Percentiles rank a stretch among this genome's conserved stretches.
Conservation (phyloP, 129 eudicot species). For the Solidago caesia region DNA sequence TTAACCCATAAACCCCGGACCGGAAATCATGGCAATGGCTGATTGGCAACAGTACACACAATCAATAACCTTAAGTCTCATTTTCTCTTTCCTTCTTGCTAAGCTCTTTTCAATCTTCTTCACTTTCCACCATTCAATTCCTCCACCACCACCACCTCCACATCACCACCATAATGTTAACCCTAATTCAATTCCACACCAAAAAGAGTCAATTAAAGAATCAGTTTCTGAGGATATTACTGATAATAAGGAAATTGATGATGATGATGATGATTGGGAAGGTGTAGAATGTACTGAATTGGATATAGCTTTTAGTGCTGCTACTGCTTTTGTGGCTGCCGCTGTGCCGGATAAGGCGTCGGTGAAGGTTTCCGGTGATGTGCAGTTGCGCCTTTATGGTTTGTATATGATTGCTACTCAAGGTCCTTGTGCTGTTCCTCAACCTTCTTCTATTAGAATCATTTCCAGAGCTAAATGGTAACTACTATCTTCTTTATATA, state of each 20-base stretch:
- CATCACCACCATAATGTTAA: not conserved
- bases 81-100: slow-evolving; percentile 79
- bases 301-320: slow-evolving; percentile 80
- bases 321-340: slow-evolving; percentile 76
- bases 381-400: slow-evolving; percentile 76
- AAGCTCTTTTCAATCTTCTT: slow-evolving; percentile 78
- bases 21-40: slow-evolving; percentile 35
- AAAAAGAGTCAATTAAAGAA: not conserved
- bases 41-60: slow-evolving; percentile 64
- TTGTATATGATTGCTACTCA: slow-evolving; percentile 88
- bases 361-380: slow-evolving; percentile 55
- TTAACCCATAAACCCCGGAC: not conserved
- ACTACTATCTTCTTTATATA: too few species aligned
- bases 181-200: slow-evolving; percentile 16
- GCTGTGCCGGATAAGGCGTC: slow-evolving; percentile 55
- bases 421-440: slow-evolving; percentile 77
- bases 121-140: slow-evolving; percentile 50
- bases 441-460: slow-evolving; percentile 81
- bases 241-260: slow-evolving; percentile 28
- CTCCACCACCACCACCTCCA: not conserved
- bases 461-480: slow-evolving; percentile 93
- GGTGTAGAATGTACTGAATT: slow-evolving; percentile 88
- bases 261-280: slow-evolving; percentile 88
- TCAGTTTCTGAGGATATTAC: slow-evolving; percentile 16
- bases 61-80: slow-evolving; percentile 57